Percentiles rank a stretch among this genome's conserved stretches.
Conservation (phyloP, 169 alveolate genomes). For the Plasmodium berghei region DNA sequence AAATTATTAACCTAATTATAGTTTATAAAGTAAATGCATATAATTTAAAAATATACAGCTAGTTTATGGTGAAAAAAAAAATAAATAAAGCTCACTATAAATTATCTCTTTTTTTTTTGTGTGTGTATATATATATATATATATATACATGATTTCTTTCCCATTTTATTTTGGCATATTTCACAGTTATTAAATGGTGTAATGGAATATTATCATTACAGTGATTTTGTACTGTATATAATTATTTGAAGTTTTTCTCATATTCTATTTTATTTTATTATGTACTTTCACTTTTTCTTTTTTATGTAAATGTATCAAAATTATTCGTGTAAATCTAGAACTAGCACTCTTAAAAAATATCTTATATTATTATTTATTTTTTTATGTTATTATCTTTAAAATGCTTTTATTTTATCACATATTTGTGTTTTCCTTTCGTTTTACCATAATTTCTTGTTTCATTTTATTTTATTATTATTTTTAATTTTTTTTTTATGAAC, state of each 20-base stretch:
- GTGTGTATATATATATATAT: too few species aligned
- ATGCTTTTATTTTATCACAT: neutral
- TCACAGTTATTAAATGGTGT: neutral
- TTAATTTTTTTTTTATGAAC: slow-evolving; percentile 9
- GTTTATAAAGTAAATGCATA: too few species aligned
- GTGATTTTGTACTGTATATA: too few species aligned
- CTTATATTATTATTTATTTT: neutral
- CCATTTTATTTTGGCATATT: neutral
- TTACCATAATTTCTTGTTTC: neutral
- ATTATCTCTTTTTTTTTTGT: too few species aligned
- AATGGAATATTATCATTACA: too few species aligned
- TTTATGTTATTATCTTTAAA: slow-evolving; percentile 2
- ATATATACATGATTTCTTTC: neutral
- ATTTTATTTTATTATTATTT: slow-evolving; percentile 2
- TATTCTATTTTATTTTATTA: too few species aligned
- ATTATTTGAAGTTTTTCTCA: too few species aligned
- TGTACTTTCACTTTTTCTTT: neutral
- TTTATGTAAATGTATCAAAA: neutral
- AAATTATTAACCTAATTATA: too few species aligned
- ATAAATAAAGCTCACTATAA: too few species aligned
- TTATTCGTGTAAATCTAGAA: slow-evolving; percentile 8
- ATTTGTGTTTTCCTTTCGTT: neutral
- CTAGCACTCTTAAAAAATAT: neutral
- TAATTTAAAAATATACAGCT: too few species aligned
- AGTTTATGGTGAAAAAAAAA: too few species aligned